Evolutionary conservation across 1,284 basidiomycete species (phyloP).

Genomic region (Trametes hirsuta): DNA sequence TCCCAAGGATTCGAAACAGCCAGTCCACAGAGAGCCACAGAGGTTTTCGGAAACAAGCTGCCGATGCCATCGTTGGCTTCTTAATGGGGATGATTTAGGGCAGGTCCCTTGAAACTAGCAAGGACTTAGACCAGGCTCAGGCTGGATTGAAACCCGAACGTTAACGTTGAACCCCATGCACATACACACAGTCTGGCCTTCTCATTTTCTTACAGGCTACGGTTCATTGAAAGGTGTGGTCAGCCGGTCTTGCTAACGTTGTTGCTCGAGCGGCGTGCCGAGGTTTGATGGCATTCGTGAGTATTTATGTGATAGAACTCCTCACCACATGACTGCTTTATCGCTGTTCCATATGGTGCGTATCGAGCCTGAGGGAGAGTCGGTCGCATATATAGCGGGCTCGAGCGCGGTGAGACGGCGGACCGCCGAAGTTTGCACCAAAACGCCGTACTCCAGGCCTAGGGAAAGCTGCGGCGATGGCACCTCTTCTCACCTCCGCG

Average conservation of each 20-base stretch:
- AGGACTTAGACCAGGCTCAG: no score
- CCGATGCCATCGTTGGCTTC: neutral
- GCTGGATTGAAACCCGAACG: no score
- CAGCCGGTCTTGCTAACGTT: neutral
- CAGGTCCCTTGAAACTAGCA: neutral
- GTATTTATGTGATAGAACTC: neutral
- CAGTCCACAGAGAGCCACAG: neutral
- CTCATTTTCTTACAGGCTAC: neutral
- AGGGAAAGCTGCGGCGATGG: neutral
- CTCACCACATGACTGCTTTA: slow-evolving; percentile 15
- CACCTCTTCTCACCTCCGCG: neutral
- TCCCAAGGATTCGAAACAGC: neutral
- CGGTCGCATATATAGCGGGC: slow-evolving; percentile 7
- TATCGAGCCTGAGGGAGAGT: neutral
- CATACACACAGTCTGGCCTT: no score
- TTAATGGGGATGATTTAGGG: neutral
- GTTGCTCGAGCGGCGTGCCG: neutral
- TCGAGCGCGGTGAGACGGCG: neutral
- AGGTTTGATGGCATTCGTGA: neutral
- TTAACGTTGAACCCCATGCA: neutral
- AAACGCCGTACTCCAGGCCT: neutral
- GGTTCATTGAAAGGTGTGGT: neutral
- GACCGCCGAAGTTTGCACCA: slow-evolving; percentile 5
- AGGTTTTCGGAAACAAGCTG: neutral
- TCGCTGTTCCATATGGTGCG: slow-evolving; percentile 14